Evolutionary conservation across 2,329 filamentous ascomycete species (phyloP), one percentile per base, ranked within the genome.

Genomic region (Knufia fluminis): DNA sequence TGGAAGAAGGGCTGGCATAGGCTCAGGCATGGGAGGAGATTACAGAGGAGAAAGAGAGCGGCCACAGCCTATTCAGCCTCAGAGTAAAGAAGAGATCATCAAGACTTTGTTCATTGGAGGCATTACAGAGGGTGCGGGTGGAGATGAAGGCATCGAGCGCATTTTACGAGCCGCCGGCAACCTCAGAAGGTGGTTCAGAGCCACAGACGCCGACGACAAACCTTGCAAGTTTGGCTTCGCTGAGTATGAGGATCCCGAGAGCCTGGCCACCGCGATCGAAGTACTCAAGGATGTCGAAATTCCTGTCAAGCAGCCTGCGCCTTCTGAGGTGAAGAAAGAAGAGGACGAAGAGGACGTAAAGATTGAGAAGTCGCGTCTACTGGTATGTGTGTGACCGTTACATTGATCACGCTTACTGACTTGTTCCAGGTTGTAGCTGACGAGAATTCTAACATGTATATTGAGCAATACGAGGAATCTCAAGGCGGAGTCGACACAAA

Each of bases 191-290:
- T 98, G 90, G 89, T 89, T 90, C 55, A 75, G 87, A 52, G 83
- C 82, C 28, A 80, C 78, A 16, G 81, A 86, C 64, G 81, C 84
- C n/a, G 82, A 88, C 57, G 80, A 85, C 57, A 92, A 91, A 68
- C 82, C 82, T 49, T 83, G 84, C 67, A 84, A 83, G 55, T 97
- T 97, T 72, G 92, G 91, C 12, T 97, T 98, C 68, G 92, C 91
- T 52, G 86, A 96, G 67, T 98, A 86, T 66, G 91, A 95, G 55
- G 90, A 97, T 65, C 81, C 83, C 20, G 86, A 95, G 66, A 91
- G 89, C 57, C 74, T 98, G 58, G 82, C 84, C 64, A 83, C 83
- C 39, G 92, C 91, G 38, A 81, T 90, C 49, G 88, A 94, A 65
- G 79, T 95, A 50, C 78, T 96, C 59, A 81, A 82, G 63, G 83